These are phyloP conservation scores for Aspergillus haitiensis DNA, from an alignment of 495 filamentous ascomycete genomes.

Conservation along the genomic window DNA sequence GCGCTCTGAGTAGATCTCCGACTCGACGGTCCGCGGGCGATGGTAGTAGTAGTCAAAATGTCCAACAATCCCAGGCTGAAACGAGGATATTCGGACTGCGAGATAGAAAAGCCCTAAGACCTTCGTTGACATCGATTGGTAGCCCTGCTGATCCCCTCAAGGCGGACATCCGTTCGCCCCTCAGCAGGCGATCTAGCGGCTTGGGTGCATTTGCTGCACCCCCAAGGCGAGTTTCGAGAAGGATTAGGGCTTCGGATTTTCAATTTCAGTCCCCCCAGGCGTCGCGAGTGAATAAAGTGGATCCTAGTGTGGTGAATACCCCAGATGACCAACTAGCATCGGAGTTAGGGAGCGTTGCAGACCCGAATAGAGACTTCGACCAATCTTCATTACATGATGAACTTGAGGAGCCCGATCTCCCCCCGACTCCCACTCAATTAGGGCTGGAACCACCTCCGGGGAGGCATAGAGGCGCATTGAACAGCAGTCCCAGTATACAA, in stretches of 20 bases:
- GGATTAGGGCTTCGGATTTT: conserved; percentile 46
- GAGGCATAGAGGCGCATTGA: conserved; percentile 38
- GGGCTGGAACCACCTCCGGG: conserved; percentile 51
- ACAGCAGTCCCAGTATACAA: conserved; percentile 46
- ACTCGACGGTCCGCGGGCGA: conserved; percentile 23
- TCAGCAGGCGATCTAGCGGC: conserved; percentile 32
- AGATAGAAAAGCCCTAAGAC: conserved; percentile 39
- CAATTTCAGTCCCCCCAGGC: conserved; percentile 42
- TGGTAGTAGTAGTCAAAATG: conserved; percentile 19
- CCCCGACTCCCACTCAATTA: conserved; percentile 65
- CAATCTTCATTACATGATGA: conserved; percentile 39
- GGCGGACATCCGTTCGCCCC: conserved; percentile 30
- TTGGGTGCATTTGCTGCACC: conserved; percentile 45
- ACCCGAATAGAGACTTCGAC: conserved; percentile 24
- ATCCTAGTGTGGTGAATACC: conserved; percentile 24
- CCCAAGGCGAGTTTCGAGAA: conserved; percentile 42
- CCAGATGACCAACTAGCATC: conserved; percentile 44
- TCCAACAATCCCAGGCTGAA: conserved; percentile 26
- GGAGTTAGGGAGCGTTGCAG: conserved; percentile 37
- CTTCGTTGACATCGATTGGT: conserved; percentile 39
- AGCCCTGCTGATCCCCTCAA: conserved; percentile 34
- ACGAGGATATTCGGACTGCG: conserved; percentile 34
- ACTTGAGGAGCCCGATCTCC: conserved; percentile 64
- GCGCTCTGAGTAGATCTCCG: conserved; percentile 43
- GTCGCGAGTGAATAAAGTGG: conserved; percentile 30